Conservation (phyloP, 1,284 basidiomycete genomes). For the Xerocomus amazonicus region DNA sequence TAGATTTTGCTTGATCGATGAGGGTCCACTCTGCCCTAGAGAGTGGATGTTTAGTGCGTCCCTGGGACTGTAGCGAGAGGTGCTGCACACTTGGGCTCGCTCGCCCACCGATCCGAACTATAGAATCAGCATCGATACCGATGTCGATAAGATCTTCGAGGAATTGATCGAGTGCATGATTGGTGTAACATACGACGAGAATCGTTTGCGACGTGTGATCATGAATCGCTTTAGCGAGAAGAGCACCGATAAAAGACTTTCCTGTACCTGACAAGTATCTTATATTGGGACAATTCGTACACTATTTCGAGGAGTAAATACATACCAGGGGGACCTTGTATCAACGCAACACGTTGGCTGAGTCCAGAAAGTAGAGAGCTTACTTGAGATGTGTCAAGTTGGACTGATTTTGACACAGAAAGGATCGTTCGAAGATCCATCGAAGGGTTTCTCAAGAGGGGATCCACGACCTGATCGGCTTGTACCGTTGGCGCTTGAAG, state of each 20-base stretch:
- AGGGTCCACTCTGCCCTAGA: slow-evolving; percentile 37
- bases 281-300: too few species aligned
- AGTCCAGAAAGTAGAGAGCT: slow-evolving; percentile 49
- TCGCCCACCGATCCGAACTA: slow-evolving; percentile 59
- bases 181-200: slow-evolving; percentile 65
- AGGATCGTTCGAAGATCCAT: slow-evolving; percentile 27
- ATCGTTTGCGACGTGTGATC: slow-evolving; percentile 46
- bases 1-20: slow-evolving; percentile 37
- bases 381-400: slow-evolving; percentile 35
- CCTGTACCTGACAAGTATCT: slow-evolving; percentile 49
- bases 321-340: slow-evolving; percentile 66
- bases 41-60: slow-evolving; percentile 15
- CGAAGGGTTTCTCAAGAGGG: slow-evolving; percentile 34
- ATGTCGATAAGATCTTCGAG: slow-evolving; percentile 56
- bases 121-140: slow-evolving; percentile 44
- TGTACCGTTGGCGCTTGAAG: slow-evolving; percentile 10
- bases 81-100: slow-evolving; percentile 43
- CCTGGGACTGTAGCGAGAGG: slow-evolving; percentile 39
- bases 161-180: slow-evolving; percentile 67
- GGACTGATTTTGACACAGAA: background rate
- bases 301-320: background rate
- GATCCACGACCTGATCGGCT: slow-evolving; percentile 29
- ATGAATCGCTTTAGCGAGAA: slow-evolving; percentile 56
- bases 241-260: slow-evolving; percentile 64
- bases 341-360: slow-evolving; percentile 51